A percentile compares a stretch with the other conserved stretches of the same genome.
Evolutionary conservation across 2,329 filamentous ascomycete genomes (phyloP).

Genomic region (Clarireedia hainanense): DNA sequence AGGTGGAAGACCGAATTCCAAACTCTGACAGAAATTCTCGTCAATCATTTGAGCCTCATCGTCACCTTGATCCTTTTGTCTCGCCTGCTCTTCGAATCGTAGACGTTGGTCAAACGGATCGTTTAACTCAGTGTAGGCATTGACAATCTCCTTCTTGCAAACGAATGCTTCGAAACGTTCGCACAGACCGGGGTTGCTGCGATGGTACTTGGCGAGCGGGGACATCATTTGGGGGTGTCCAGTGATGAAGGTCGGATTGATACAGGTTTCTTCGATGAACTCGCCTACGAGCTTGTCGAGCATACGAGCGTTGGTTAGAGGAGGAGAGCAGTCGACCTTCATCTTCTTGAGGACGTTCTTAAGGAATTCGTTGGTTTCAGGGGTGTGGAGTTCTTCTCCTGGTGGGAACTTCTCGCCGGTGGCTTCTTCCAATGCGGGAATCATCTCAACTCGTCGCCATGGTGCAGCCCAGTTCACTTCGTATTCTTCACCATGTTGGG

Average conservation of each 20-base stretch:
- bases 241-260: constrained; percentile 88
- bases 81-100: constrained; percentile 89
- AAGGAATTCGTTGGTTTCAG: constrained; percentile 82
- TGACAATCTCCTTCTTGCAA: constrained; percentile 93
- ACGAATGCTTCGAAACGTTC: constrained; percentile 98
- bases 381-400: constrained; percentile 79
- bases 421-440: constrained; percentile 80
- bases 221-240: constrained; percentile 89
- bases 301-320: constrained; percentile 90
- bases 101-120: constrained; percentile 91
- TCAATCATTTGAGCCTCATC: constrained; percentile 95
- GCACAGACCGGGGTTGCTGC: constrained; percentile 71
- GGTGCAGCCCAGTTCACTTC: constrained; percentile 94
- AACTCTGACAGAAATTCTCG: constrained; percentile 84
- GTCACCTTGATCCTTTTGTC: constrained; percentile 92
- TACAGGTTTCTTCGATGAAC: constrained; percentile 87
- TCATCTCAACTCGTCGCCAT: constrained; percentile 94
- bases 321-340: constrained; percentile 81
- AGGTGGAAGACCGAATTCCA: constrained; percentile 87
- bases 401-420: constrained; percentile 91
- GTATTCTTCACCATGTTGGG: constrained; percentile 76
- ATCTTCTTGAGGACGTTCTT: constrained; percentile 78
- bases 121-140: constrained; percentile 95
- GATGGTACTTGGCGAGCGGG: constrained; percentile 92
- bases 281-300: constrained; percentile 91